Percentiles rank a stretch among this genome's conserved stretches.
Evolutionary conservation across 345 rosid species (phyloP).

Genomic region (Microcos paniculata): DNA sequence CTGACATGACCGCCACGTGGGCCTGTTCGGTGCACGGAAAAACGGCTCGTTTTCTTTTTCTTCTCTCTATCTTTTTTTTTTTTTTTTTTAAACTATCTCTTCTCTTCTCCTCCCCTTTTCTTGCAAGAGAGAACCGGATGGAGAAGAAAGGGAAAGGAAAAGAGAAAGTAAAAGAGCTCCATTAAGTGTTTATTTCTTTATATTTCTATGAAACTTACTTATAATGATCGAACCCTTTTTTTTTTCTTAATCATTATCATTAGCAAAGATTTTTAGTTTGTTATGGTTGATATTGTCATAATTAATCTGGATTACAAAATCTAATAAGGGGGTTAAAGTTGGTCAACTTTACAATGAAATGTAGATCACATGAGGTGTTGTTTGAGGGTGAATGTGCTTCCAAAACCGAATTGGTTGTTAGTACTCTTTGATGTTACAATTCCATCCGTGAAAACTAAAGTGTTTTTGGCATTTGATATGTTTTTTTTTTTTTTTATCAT

Average conservation of each 20-base stretch:
- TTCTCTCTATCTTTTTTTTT: too few species aligned
- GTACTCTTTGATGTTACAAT: not conserved
- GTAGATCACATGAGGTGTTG: not conserved
- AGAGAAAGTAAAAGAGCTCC: not conserved
- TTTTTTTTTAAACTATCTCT: too few species aligned
- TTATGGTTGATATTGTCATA: not conserved
- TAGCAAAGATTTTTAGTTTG: not conserved
- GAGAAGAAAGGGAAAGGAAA: not conserved
- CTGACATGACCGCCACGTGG: conserved; percentile 21
- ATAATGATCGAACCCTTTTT: not conserved
- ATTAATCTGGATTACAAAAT: not conserved
- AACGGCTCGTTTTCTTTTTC: not conserved
- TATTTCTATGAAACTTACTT: too few species aligned
- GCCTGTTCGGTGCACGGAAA: conserved; percentile 9
- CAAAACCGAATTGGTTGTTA: not conserved
- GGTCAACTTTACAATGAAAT: not conserved
- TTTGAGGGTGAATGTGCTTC: not conserved
- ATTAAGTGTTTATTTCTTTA: not conserved
- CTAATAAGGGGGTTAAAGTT: not conserved
- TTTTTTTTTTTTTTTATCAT: not conserved
- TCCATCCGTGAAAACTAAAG: not conserved
- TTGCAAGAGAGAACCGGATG: not conserved
- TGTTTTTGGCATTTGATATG: not conserved
- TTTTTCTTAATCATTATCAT: not conserved
- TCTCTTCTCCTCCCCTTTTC: too few species aligned